Base-by-base conservation (phyloP, 345 rosid species). In the Luvunga scandens region DNA sequence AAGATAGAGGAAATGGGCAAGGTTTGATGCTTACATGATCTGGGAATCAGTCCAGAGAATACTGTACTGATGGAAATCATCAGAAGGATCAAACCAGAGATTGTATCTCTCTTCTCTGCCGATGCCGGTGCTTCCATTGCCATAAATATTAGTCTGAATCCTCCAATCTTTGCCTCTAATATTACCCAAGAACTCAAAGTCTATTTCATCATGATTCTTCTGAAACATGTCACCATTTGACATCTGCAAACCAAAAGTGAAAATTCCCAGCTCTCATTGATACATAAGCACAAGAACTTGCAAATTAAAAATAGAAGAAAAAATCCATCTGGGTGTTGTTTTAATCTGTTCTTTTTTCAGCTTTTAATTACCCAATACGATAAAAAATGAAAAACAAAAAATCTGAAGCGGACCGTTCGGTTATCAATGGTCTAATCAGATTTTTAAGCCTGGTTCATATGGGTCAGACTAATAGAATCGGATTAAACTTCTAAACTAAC, bases 151-250 rank as follows among this genome's bases (percentile, higher is more conserved):
- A 59, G 99, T 96, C 87, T 96, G 99, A 85, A 96, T 89, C 90
- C 99, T 96, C 99, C 99, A 96, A 65, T 96, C 91, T 83, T 90
- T 94, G 75, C 98, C 99, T 89, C 98, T 92, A 28, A 96, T 94
- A 83, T 96, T 96, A 5, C 99, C 99, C 85, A 96, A 81, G 86
- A 96, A 96, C 89, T 96, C 98, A 75, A 96, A 96, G 87, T 96
- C 99, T 38, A 96, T 96, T 81, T 96, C 99, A 78, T 96, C 99
- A 53, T 96, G 99, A 80, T 92, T 96, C 89, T 90, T 96, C 93
- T 91, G 89, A 76, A 86, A 96, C 36, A 85, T 88, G 77, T 96
- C 99, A 33, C 98, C 99, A 85, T 96, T 96, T 16, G 99, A 96
- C 97, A 94, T 92, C 99, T 96, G 88, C 19, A 78, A n/a, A 73